phyloP scores from a whole-genome alignment of 768 basidiomycete genomes.

The Russula sp. region DNA sequence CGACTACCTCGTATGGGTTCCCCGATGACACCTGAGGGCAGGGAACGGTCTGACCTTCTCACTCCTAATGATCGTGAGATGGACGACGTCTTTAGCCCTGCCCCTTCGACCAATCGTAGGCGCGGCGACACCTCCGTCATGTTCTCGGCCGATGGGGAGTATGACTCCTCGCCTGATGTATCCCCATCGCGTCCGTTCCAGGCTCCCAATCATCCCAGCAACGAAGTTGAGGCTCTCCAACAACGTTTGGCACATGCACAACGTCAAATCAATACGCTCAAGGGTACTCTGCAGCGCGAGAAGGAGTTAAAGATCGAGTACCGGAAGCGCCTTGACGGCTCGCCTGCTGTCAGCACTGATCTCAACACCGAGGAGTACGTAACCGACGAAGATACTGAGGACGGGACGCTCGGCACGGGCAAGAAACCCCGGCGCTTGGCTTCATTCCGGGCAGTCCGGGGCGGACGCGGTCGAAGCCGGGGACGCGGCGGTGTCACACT shows the following conservation, averaged over 20 bases:
- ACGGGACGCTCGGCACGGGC: conserved; percentile 12
- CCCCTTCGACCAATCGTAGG: conserved; percentile 52
- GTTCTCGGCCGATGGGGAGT: conserved; percentile 37
- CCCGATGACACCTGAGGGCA: conserved; percentile 61
- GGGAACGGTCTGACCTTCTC: conserved; percentile 27
- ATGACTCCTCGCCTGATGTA: conserved; percentile 53
- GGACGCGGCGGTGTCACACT: conserved; percentile 20
- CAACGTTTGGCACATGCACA: conserved; percentile 82
- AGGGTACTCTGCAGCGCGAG: conserved; percentile 72
- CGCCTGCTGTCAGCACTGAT: conserved; percentile 34
- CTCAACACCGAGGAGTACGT: conserved; percentile 38
- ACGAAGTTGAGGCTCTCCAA: conserved; percentile 75
- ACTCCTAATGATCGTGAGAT: conserved; percentile 53
- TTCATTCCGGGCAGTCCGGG: conserved; percentile 13
- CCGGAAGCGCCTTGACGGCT: conserved; percentile 42
- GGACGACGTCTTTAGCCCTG: conserved; percentile 59
- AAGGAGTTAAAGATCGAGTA: conserved; percentile 74
- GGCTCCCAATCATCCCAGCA: conserved; percentile 65
- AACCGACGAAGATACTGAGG: conserved; percentile 41
- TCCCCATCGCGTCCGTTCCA: conserved; percentile 57
- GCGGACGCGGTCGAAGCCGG: conserved; percentile 17
- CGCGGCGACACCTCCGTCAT: conserved; percentile 44
- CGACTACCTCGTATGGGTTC: conserved; percentile 60
- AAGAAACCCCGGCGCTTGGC: conserved; percentile 14
- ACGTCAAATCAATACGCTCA: conserved; percentile 75